Percentiles rank a stretch among this genome's conserved stretches.
Conservation (phyloP, 495 filamentous ascomycete species). For the Hypoxylon cercidicola region DNA sequence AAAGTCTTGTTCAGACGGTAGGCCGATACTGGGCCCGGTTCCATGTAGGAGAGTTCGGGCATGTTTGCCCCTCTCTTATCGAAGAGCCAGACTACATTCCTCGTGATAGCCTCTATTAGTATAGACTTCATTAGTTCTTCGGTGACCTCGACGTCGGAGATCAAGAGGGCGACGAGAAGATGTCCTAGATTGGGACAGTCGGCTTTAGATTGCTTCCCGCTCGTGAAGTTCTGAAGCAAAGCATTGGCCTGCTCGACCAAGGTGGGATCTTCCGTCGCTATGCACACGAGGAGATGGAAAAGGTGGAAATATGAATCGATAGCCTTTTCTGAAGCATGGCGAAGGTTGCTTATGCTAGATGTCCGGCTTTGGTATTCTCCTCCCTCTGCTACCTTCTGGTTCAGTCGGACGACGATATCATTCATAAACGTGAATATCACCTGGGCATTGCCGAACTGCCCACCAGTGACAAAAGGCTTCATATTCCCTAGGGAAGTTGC, state of each 20-base stretch:
- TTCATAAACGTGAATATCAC: slow-evolving; percentile 65
- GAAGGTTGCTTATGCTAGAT: slow-evolving; percentile 58
- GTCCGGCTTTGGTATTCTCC: background rate
- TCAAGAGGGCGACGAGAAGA: slow-evolving; percentile 58
- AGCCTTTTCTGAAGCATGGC: slow-evolving; percentile 62
- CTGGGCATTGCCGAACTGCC: slow-evolving; percentile 28
- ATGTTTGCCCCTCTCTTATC: slow-evolving; percentile 51
- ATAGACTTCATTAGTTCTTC: slow-evolving; percentile 53
- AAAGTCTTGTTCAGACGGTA: slow-evolving; percentile 62
- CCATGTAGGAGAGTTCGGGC: slow-evolving; percentile 60
- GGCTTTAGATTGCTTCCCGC: slow-evolving; percentile 52
- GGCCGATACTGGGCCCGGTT: slow-evolving; percentile 49
- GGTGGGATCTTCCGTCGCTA: slow-evolving; percentile 38
- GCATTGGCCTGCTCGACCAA: slow-evolving; percentile 48
- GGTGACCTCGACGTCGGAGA: slow-evolving; percentile 56
- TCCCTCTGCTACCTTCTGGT: slow-evolving; percentile 34
- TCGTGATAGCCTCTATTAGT: slow-evolving; percentile 59
- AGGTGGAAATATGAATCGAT: slow-evolving; percentile 65
- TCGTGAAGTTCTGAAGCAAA: slow-evolving; percentile 48
- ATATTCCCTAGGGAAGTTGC: slow-evolving; percentile 33
- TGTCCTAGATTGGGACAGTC: slow-evolving; percentile 61
- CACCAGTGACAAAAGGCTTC: slow-evolving; percentile 19
- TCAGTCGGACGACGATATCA: slow-evolving; percentile 61
- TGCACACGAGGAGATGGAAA: slow-evolving; percentile 62
- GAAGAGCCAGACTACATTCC: slow-evolving; percentile 65